Base-by-base conservation (phyloP, 164 flowering plant genomes). In the Piper betle region DNA sequence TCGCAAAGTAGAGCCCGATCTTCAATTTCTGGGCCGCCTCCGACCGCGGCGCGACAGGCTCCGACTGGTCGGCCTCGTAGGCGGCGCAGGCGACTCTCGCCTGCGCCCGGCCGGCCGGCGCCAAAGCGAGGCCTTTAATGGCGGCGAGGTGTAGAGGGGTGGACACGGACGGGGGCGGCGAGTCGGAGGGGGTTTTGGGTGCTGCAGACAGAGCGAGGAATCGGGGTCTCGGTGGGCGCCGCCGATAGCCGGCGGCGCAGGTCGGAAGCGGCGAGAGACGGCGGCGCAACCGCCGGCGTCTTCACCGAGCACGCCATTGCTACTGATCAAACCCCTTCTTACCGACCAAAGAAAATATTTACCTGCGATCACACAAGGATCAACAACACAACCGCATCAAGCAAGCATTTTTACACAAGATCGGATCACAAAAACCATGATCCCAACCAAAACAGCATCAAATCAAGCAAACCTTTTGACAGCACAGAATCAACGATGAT, bases 1-100 rank as follows among this genome's bases (percentile, higher is more conserved):
- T 80, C 0, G 92, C 97, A 48, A 90, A 85, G 42, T 85, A 85
- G 37, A 82, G 60, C 12, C 97, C 85, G 57, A 90, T 87, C 69
- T 84, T 90, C 52, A 81, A 53, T 77, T 64, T 84, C 76, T 80
- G 76, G n/a, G 84, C 88, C 5, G 84, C 84, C 57, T 70, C 89
- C n/a, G 79, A 56, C 59, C 56, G 57, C 73, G 4, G 63, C 65
- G 48, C 57, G 25, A 62, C 20, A 60, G 52, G 58, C 67, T n/a
- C 69, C 69, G 17, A 76, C 58, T 65, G 80, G 79, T 82, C 96
- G 1, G 85, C 86, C 59, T 85, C 92, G 60, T 78, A 82, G 0
- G 90, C 96, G 56, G 77, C 67, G 71, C 92, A 85, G 20, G 64
- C 68, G 56, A 80, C 58, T 73, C 59, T 43, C 73, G 59, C 48